phyloP scores from a whole-genome alignment of 352 stramenopile genomes.

The Aphanomyces invadans region DNA sequence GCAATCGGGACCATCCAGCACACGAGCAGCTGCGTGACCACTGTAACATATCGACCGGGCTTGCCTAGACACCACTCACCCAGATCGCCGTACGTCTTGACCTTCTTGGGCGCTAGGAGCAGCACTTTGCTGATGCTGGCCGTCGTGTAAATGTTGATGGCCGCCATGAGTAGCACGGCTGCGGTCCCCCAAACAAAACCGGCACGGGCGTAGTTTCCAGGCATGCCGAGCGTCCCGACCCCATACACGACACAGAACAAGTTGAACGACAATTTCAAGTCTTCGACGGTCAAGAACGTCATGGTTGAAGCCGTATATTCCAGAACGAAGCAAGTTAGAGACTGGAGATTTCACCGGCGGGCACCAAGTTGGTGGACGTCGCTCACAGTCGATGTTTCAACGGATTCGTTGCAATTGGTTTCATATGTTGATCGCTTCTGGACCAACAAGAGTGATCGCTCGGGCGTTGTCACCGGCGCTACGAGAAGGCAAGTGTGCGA shows the following conservation, averaged over 20 bases:
- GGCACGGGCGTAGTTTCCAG: slow-evolving; percentile 27
- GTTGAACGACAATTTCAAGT: slow-evolving; percentile 27
- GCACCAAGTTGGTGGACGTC: no score
- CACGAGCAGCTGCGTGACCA: slow-evolving; percentile 25
- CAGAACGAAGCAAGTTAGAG: no score
- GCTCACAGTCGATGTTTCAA: no score
- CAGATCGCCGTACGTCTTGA: slow-evolving; percentile 26
- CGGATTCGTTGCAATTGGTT: no score
- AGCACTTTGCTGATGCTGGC: slow-evolving; percentile 26
- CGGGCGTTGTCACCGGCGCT: no score
- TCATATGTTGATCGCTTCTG: no score
- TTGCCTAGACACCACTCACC: slow-evolving; percentile 27
- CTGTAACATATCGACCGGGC: slow-evolving; percentile 21
- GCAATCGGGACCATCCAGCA: slow-evolving; percentile 27
- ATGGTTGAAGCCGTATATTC: no score
- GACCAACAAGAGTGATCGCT: no score
- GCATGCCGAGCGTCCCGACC: slow-evolving; percentile 29
- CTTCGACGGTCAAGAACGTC: slow-evolving; percentile 26
- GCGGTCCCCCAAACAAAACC: slow-evolving; percentile 19
- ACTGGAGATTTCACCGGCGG: no score
- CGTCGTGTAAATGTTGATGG: slow-evolving; percentile 27
- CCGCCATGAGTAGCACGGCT: slow-evolving; percentile 26
- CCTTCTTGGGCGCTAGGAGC: slow-evolving; percentile 25
- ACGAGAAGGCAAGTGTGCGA: no score
- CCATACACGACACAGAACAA: slow-evolving; percentile 28